Conservation (phyloP, 345 rosid genomes). For the Boechera stricta region DNA sequence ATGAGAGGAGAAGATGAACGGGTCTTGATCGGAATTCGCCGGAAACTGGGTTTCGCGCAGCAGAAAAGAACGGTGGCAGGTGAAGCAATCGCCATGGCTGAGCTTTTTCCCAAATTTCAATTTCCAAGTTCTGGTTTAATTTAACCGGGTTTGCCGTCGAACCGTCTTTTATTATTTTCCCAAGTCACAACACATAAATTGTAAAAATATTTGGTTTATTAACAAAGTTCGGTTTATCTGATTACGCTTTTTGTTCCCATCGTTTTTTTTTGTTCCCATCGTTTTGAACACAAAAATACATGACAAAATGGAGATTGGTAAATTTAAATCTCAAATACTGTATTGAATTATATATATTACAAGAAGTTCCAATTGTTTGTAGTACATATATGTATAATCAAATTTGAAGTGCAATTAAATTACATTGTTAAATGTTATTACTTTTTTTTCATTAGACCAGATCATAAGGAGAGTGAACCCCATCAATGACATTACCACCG, state of each 20-base stretch:
- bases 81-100: conserved; percentile 54
- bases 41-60: conserved; percentile 36
- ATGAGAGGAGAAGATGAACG: conserved; percentile 16
- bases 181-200: too few species aligned
- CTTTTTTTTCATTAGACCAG: conserved; percentile 62
- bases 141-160: conserved; percentile 28
- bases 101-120: background rate
- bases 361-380: background rate
- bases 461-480: conserved; percentile 89
- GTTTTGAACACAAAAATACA: too few species aligned
- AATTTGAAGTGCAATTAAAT: background rate
- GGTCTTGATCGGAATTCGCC: conserved; percentile 30
- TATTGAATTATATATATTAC: background rate
- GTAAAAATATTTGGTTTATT: too few species aligned
- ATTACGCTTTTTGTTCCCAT: too few species aligned
- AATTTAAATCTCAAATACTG: background rate
- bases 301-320: background rate
- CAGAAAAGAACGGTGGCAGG: conserved; percentile 47
- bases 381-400: background rate
- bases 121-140: conserved; percentile 23
- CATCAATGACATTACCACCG: conserved; percentile 95
- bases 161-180: conserved; percentile 4
- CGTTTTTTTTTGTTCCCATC: too few species aligned
- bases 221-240: too few species aligned
- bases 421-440: conserved; percentile 3